Evolutionary conservation across 1,139 yeast species (phyloP).

Genomic region (Sugiyamaella castrensis): DNA sequence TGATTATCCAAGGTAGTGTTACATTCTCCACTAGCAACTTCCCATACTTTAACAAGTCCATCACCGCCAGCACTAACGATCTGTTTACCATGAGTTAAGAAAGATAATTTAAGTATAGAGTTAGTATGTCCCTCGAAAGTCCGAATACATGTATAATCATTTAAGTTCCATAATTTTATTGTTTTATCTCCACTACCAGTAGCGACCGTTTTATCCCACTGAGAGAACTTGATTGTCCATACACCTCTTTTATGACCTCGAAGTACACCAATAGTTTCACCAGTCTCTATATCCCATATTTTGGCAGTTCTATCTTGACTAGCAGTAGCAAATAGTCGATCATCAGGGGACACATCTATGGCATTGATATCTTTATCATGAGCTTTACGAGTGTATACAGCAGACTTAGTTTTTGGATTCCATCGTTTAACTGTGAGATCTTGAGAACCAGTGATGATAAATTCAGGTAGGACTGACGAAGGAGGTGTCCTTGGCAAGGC

Average conservation of each 20-base stretch:
- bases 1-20: constrained; percentile 84
- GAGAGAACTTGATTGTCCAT: constrained; percentile 86
- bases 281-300: constrained; percentile 77
- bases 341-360: constrained; percentile 83
- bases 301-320: constrained; percentile 94
- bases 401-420: constrained; percentile 46
- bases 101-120: constrained; percentile 78
- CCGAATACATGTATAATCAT: constrained; percentile 67
- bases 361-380: constrained; percentile 96
- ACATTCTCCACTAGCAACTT: constrained; percentile 65
- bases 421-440: constrained; percentile 91
- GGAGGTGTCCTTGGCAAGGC: constrained; percentile 61
- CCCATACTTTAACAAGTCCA: constrained; percentile 92
- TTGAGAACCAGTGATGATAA: constrained; percentile 78
- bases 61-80: constrained; percentile 89
- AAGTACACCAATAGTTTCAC: constrained; percentile 80
- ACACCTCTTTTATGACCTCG: constrained; percentile 92
- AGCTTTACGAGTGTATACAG: constrained; percentile 88
- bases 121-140: constrained; percentile 95
- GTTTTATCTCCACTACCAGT: constrained; percentile 93
- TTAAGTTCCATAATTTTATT: constrained; percentile 81
- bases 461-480: constrained; percentile 53
- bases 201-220: constrained; percentile 63
- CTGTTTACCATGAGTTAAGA: constrained; percentile 64
- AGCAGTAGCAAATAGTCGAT: constrained; percentile 84